Evolutionary conservation across 176 grass and related monocot species (phyloP).

Genomic region (Oryza officinalis): DNA sequence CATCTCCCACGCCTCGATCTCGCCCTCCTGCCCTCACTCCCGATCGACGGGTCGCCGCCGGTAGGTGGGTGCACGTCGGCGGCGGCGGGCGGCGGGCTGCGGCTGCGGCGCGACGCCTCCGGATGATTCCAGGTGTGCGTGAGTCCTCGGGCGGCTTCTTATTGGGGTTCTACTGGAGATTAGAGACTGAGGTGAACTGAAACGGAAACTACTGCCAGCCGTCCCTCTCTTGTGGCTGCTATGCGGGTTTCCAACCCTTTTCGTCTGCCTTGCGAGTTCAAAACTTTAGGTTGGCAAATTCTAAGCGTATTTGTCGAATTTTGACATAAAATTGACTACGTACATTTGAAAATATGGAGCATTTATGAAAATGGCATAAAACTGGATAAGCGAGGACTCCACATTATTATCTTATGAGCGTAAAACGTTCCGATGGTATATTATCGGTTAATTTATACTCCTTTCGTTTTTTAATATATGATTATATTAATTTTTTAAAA

Average conservation of each 20-base stretch:
- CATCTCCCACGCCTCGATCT: conserved; percentile 40
- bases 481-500: too few species aligned
- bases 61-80: background rate
- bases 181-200: background rate
- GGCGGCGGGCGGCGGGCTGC: conserved; percentile 18
- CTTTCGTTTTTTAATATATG: too few species aligned
- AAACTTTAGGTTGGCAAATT: background rate
- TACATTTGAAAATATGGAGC: too few species aligned
- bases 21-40: background rate
- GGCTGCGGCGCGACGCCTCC: conserved; percentile 39
- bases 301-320: background rate
- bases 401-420: too few species aligned
- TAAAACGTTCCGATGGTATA: too few species aligned
- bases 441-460: too few species aligned
- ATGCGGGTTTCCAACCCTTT: background rate
- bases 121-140: conserved; percentile 41
- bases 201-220: background rate
- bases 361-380: too few species aligned
- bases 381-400: too few species aligned
- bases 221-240: background rate
- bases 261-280: background rate
- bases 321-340: background rate
- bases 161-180: background rate
- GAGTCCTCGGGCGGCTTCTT: conserved; percentile 22
- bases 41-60: background rate